These are phyloP conservation scores for Yamadazyma akitaensis DNA, from an alignment of 805 yeast species.

Conservation along the genomic window DNA sequence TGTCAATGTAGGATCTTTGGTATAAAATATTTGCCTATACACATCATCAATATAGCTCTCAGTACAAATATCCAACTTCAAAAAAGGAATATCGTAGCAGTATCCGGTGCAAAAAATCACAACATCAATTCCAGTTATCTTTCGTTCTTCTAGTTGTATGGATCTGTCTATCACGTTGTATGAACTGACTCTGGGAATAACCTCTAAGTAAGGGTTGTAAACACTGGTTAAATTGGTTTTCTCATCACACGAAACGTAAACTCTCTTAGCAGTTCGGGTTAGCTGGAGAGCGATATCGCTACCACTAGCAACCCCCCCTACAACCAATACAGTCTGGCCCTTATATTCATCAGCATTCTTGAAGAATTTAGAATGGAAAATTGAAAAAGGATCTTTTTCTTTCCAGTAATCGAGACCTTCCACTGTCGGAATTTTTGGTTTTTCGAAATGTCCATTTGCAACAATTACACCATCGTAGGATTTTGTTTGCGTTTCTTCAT, in stretches of 20 bases:
- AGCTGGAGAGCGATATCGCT: slow-evolving; percentile 67
- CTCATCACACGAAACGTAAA: slow-evolving; percentile 18
- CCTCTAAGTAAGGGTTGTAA: slow-evolving; percentile 9
- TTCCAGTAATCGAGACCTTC: slow-evolving; percentile 31
- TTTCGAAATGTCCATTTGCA: slow-evolving; percentile 38
- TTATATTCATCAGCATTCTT: slow-evolving; percentile 23
- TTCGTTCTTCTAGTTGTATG: slow-evolving; percentile 1
- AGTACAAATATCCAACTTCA: slow-evolving; percentile 18
- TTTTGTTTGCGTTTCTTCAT: slow-evolving; percentile 4
- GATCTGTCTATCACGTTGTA: slow-evolving; percentile 31
- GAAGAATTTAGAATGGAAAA: slow-evolving; percentile 34
- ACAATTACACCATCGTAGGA: slow-evolving; percentile 37
- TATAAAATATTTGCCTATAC: slow-evolving; percentile 47
- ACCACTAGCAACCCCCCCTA: slow-evolving; percentile 81
- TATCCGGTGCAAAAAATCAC: slow-evolving; percentile 40
- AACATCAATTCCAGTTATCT: slow-evolving; percentile 19
- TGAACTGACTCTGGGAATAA: slow-evolving; percentile 11
- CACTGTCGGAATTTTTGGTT: slow-evolving; percentile 33
- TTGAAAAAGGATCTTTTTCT: slow-evolving; percentile 19
- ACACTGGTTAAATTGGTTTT: background rate
- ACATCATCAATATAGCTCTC: slow-evolving; percentile 18
- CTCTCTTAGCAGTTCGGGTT: slow-evolving; percentile 34
- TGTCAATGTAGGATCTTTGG: slow-evolving; percentile 44
- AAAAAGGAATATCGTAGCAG: slow-evolving; percentile 34
- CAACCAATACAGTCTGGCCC: slow-evolving; percentile 50